A percentile compares a stretch with the other conserved stretches of the same genome.
Evolutionary conservation across 1,139 yeast species (phyloP).

Genomic region (Magnusiomyces paraingens): DNA sequence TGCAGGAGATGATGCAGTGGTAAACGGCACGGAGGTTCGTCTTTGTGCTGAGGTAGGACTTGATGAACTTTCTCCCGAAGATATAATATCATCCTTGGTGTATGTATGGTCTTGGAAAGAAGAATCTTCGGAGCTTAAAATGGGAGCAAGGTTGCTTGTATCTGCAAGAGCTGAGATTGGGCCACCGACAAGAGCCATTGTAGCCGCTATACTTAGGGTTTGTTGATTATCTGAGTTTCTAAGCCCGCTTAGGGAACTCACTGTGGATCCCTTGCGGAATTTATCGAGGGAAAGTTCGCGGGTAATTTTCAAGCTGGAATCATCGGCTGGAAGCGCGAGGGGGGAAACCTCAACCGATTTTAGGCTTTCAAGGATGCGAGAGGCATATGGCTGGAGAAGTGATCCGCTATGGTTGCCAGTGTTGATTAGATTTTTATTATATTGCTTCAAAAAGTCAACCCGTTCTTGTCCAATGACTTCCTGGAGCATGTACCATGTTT

Average conservation of each 20-base stretch:
- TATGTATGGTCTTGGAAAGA: neutral
- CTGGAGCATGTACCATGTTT: constrained; percentile 63
- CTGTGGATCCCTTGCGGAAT: no score
- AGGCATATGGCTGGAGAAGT: constrained; percentile 12
- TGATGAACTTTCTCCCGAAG: neutral
- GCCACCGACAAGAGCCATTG: neutral
- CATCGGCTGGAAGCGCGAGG: constrained; percentile 9
- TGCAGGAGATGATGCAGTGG: neutral
- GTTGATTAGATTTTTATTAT: constrained; percentile 14
- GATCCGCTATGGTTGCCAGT: neutral
- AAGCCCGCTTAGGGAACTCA: neutral
- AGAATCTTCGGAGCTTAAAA: neutral
- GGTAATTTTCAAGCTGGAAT: neutral
- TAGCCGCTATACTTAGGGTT: neutral
- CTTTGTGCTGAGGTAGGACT: constrained; percentile 1
- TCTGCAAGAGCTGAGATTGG: neutral
- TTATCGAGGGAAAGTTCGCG: constrained; percentile 4
- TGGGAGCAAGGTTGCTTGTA: neutral
- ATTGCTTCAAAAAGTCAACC: constrained; percentile 20
- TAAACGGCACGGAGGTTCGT: neutral
- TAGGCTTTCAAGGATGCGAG: constrained; percentile 16
- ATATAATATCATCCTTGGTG: neutral
- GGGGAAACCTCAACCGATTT: constrained; percentile 15
- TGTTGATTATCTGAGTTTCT: neutral
- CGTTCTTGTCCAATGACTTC: constrained; percentile 47